phyloP scores from a whole-genome alignment of 2,329 filamentous ascomycete species.

The Ceratocystis albifundus region DNA sequence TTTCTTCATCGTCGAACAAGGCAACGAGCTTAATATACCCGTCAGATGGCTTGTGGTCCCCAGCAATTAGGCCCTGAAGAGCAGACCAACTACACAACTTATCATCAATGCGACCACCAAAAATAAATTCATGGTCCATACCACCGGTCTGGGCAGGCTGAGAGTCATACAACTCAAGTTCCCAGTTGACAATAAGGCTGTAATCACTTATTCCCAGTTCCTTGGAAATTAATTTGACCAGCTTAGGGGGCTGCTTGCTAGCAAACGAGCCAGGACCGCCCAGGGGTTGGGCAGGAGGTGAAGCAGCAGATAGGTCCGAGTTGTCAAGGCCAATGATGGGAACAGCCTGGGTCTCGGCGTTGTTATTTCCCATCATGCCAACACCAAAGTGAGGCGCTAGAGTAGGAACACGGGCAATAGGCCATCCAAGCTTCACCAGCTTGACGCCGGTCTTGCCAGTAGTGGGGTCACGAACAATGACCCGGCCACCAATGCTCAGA shows the following conservation, averaged over 20 bases:
- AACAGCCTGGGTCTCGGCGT: slow-evolving; percentile 85
- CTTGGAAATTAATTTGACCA: slow-evolving; percentile 71
- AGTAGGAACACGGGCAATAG: slow-evolving; percentile 83
- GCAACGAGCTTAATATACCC: slow-evolving; percentile 78
- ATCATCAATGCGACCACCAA: slow-evolving; percentile 89
- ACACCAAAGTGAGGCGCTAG: slow-evolving; percentile 89
- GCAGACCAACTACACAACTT: slow-evolving; percentile 95
- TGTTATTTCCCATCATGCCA: slow-evolving; percentile 54
- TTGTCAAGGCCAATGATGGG: slow-evolving; percentile 86
- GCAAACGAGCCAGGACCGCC: slow-evolving; percentile 61
- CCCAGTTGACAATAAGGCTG: slow-evolving; percentile 80
- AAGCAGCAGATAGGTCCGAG: slow-evolving; percentile 39
- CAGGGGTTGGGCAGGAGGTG: slow-evolving; percentile 32
- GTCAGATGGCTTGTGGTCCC: slow-evolving; percentile 44
- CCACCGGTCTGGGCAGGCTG: slow-evolving; percentile 77
- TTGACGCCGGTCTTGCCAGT: slow-evolving; percentile 66
- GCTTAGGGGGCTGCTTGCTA: slow-evolving; percentile 68
- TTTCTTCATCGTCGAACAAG: slow-evolving; percentile 96
- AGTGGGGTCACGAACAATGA: slow-evolving; percentile 62
- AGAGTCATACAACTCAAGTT: slow-evolving; percentile 85
- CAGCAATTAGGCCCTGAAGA: slow-evolving; percentile 67
- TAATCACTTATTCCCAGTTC: slow-evolving; percentile 60
- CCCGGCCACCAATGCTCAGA: slow-evolving; percentile 76
- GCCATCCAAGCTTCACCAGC: slow-evolving; percentile 87
- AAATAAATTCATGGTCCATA: slow-evolving; percentile 86